Conservation (phyloP, 805 yeast species). For the Saccharomycopsis amapae region DNA sequence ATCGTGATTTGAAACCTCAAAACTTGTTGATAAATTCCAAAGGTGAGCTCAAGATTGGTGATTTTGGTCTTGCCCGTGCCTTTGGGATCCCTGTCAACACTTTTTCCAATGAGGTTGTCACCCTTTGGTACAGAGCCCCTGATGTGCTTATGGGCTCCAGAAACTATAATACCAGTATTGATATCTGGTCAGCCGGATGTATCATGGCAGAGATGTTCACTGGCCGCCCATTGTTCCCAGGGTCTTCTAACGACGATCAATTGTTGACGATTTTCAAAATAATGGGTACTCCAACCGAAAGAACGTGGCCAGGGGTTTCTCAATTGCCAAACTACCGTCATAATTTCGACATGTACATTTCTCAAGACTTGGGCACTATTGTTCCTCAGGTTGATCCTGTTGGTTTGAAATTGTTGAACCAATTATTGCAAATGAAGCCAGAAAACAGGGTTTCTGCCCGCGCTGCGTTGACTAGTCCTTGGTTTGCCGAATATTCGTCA, state of each 20-base stretch:
- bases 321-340: conserved; percentile 79
- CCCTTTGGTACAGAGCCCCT: conserved; percentile 65
- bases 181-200: conserved; percentile 98
- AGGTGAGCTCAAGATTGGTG: conserved; percentile 91
- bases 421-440: conserved; percentile 48
- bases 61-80: conserved; percentile 95
- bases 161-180: conserved; percentile 93
- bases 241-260: conserved; percentile 94
- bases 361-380: conserved; percentile 72
- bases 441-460: conserved; percentile 45
- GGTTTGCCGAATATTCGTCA: conserved; percentile 63
- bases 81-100: conserved; percentile 98
- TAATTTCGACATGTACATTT: conserved; percentile 77
- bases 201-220: conserved; percentile 97
- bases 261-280: conserved; percentile 82
- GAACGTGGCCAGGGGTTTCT: conserved; percentile 96
- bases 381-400: conserved; percentile 63
- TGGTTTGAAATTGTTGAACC: conserved; percentile 64
- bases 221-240: conserved; percentile 96
- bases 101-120: conserved; percentile 94
- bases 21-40: conserved; percentile 80
- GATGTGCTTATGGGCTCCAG: conserved; percentile 71
- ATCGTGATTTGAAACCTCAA: conserved; percentile 87
- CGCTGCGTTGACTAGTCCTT: conserved; percentile 44
- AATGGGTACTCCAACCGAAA: conserved; percentile 95